Evolutionary conservation across 2,329 filamentous ascomycete species (phyloP).

Genomic region (Aspergillus unguis): DNA sequence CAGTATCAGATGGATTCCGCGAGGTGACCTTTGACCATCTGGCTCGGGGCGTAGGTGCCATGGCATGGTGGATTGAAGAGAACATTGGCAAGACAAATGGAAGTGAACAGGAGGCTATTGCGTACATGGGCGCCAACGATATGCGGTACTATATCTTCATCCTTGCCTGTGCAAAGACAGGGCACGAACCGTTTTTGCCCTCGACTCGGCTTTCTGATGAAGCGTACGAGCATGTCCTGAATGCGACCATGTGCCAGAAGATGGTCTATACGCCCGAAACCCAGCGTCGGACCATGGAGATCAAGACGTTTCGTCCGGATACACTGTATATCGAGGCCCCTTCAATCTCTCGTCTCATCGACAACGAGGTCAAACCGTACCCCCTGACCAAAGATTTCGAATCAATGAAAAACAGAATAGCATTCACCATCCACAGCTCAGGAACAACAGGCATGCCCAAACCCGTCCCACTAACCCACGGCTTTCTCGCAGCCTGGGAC

Average conservation of each 20-base stretch:
- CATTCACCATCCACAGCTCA: slow-evolving; percentile 36
- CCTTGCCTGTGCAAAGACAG: slow-evolving; percentile 7
- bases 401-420: slow-evolving; percentile 33
- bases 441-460: slow-evolving; percentile 38
- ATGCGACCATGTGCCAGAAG: slow-evolving; percentile 3
- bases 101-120: slow-evolving; percentile 1
- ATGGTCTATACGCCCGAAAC: not conserved
- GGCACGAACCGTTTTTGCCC: slow-evolving; percentile 5
- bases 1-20: slow-evolving; percentile 17
- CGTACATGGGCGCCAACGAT: slow-evolving; percentile 10
- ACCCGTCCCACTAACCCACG: slow-evolving; percentile 30
- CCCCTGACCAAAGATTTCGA: slow-evolving; percentile 28
- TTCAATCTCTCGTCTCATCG: not conserved
- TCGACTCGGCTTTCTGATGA: slow-evolving; percentile 10
- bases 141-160: slow-evolving; percentile 11
- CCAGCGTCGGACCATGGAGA: not conserved
- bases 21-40: slow-evolving; percentile 18
- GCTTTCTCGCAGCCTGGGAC: slow-evolving; percentile 17
- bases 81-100: not conserved
- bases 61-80: slow-evolving; percentile 17
- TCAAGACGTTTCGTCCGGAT: not conserved
- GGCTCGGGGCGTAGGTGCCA: slow-evolving; percentile 17
- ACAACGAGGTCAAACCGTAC: slow-evolving; percentile 5
- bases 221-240: slow-evolving; percentile 8
- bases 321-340: not conserved